phyloP scores from a whole-genome alignment of 345 rosid species.

The Linum lewisii region DNA sequence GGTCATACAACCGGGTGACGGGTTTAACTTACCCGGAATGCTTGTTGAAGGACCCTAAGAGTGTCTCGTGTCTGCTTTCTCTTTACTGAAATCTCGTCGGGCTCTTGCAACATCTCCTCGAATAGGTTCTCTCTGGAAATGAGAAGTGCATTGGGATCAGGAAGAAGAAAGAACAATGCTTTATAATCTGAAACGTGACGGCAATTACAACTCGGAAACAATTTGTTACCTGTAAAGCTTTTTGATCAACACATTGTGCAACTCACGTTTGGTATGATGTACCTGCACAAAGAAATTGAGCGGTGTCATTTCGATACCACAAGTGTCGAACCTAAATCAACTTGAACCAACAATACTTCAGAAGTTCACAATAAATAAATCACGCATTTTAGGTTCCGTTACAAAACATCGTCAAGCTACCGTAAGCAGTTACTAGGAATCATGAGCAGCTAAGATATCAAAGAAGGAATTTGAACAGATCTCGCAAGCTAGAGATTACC shows the following conservation, averaged over 20 bases:
- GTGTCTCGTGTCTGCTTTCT: constrained; percentile 19
- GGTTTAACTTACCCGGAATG: constrained; percentile 27
- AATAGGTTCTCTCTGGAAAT: constrained; percentile 25
- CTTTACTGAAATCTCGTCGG: constrained; percentile 15
- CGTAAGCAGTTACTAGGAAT: too few relatives aligned
- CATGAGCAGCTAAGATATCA: too few relatives aligned
- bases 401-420: too few relatives aligned
- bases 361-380: too few relatives aligned
- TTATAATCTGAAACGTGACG: not conserved
- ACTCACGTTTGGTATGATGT: constrained; percentile 28
- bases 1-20: too few relatives aligned
- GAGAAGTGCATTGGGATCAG: not conserved
- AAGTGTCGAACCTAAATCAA: too few relatives aligned
- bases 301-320: too few relatives aligned
- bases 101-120: constrained; percentile 34
- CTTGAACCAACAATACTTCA: too few relatives aligned
- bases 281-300: too few relatives aligned
- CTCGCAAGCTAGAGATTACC: constrained; percentile 17
- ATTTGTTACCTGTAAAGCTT: constrained; percentile 23
- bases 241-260: constrained; percentile 24
- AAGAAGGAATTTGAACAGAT: not conserved
- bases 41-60: constrained; percentile 22
- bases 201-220: not conserved
- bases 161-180: not conserved
- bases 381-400: too few relatives aligned